A percentile compares a stretch with the other conserved stretches of the same genome.
Conservation (phyloP, 495 filamentous ascomycete genomes). For the Penicillium antarcticum region DNA sequence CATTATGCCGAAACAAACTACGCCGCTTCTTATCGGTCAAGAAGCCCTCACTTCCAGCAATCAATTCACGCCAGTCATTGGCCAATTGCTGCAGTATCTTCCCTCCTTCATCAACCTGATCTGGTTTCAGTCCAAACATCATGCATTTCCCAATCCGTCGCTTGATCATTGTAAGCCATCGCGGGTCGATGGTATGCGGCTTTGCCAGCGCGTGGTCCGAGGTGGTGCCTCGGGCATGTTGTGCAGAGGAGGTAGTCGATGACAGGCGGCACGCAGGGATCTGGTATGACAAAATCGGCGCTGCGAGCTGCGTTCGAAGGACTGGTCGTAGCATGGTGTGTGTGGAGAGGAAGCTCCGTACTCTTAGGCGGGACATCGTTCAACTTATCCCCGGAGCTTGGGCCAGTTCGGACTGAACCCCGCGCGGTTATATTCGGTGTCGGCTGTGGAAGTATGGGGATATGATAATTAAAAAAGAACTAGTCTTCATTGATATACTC, state of each 20-base stretch:
- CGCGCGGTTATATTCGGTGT: conserved; percentile 9
- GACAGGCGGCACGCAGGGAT: conserved; percentile 12
- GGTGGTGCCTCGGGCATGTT: conserved; percentile 8
- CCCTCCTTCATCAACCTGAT: conserved; percentile 61
- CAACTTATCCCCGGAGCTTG: conserved; percentile 19
- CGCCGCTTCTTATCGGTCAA: conserved; percentile 61
- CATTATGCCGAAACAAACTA: conserved; percentile 66
- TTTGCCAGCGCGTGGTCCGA: conserved; percentile 19
- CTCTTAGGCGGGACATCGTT: conserved; percentile 12
- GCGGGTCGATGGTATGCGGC: conserved; percentile 42
- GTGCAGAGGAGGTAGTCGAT: conserved; percentile 21
- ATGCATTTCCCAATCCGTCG: conserved; percentile 78
- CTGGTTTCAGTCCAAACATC: conserved; percentile 64
- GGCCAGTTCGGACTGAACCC: conserved; percentile 23
- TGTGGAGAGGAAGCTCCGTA: not conserved
- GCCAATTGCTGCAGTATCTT: conserved; percentile 59
- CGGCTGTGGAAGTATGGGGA: not conserved
- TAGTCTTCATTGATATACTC: too few relatives aligned
- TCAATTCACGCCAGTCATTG: conserved; percentile 71
- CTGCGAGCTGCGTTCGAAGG: conserved; percentile 18
- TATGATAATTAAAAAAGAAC: too few relatives aligned
- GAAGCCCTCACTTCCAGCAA: conserved; percentile 80
- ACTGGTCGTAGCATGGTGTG: conserved; percentile 19
- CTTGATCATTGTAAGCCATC: conserved; percentile 78
- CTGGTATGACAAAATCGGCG: not conserved